These are phyloP conservation scores for Cinnamomum micranthum DNA, from an alignment of 164 flowering plant species.

Conservation along the genomic window DNA sequence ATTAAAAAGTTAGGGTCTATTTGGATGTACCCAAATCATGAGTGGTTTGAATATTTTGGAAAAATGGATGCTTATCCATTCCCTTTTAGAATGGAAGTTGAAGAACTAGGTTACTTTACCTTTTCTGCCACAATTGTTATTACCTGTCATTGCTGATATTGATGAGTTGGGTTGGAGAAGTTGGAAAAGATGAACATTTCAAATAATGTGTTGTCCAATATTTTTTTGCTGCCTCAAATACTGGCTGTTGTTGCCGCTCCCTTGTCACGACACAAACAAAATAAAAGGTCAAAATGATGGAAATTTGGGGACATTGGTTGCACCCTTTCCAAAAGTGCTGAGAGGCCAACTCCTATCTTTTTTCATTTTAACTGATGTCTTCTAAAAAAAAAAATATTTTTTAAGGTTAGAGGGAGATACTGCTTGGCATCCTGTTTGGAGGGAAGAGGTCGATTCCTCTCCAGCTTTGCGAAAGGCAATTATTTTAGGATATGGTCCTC, in stretches of 20 bases:
- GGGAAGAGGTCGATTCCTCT: slow-evolving; percentile 56
- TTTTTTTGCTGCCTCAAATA: neutral
- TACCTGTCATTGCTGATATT: neutral
- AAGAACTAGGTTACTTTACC: neutral
- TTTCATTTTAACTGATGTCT: neutral
- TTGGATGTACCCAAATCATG: neutral
- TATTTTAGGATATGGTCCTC: slow-evolving; percentile 70
- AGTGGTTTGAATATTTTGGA: neutral
- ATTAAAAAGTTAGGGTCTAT: neutral
- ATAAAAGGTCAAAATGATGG: neutral
- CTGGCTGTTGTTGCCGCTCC: too few relatives aligned
- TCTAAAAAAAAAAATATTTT: neutral
- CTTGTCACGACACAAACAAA: neutral
- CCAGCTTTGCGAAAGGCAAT: slow-evolving; percentile 68
- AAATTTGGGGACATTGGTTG: neutral
- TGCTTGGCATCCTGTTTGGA: slow-evolving; percentile 82
- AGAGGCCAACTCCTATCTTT: neutral
- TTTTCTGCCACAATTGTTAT: neutral
- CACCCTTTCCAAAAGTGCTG: neutral
- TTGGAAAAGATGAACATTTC: neutral
- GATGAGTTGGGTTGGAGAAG: neutral
- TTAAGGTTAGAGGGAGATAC: slow-evolving; percentile 80
- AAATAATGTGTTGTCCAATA: neutral
- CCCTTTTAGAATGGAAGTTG: neutral
- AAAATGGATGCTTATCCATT: neutral